Base-by-base conservation (phyloP, 1,284 basidiomycete genomes). In the Pholiota adiposa region DNA sequence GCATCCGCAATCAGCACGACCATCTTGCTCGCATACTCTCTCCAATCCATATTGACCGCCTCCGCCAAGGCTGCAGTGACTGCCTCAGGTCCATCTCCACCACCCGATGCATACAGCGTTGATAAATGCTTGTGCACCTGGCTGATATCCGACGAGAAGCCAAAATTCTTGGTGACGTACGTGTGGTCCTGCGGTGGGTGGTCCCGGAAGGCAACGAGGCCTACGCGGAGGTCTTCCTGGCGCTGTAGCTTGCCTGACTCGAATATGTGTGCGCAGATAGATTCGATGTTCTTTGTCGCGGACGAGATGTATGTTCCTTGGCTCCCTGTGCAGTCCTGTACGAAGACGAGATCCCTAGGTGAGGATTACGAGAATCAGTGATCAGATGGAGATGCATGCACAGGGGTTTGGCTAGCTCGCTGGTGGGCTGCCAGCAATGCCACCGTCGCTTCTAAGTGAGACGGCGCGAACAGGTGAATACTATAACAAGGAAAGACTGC, bases 11-110 rank as follows among this genome's bases (percentile, higher is more conserved):
- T 96, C 65, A 96, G 84, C 5, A 96, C 93, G 51, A 95, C 86
- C 92, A 99, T 98, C 80, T 94, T 97, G 70, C 92, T 95, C 16
- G 97, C 94, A 55, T 87, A 77, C 51, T 84, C 81, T 66, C 97
- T 83, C 97, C 97, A 99, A 40, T 96, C 90, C 86, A 98, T 91
- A 58, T 87, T 86, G 65, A 96, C 72, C 14, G 89, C 90, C 66
- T 96, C 95, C 7, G 89, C 88, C 75, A 99, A 80, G 11, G 92
- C 97, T 3, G 97, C 96, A 0, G 97, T 99, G 59, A 98, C 93
- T 3, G 96, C 97, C 73, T 99, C 97, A 0, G 97, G 97, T 0
- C 97, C 97, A 80, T 99, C 97, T 11, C 97, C 97, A 27, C 97
- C 96, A 14, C 97, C 97, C 4, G 92, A 93, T 14, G 97, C 97